Percentiles rank a stretch among this genome's conserved stretches.
phyloP scores from a whole-genome alignment of 2,329 filamentous ascomycete species.

The Coleophoma eucalyptorum region DNA sequence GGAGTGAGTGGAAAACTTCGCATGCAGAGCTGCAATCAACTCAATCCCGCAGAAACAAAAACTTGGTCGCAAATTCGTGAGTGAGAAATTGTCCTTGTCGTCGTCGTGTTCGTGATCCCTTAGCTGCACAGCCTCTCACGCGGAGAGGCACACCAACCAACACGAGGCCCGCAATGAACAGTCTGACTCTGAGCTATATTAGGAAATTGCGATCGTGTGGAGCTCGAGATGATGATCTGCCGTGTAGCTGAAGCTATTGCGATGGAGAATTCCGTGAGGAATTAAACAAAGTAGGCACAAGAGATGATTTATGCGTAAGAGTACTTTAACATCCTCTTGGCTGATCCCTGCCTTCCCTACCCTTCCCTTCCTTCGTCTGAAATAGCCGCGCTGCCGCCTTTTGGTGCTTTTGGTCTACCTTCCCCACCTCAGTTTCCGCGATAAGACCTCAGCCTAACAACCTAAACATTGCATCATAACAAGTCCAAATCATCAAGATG shows the following conservation, averaged over 20 bases:
- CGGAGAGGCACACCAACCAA: neutral
- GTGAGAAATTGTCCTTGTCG: neutral
- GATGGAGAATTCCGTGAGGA: too few species aligned
- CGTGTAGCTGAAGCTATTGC: too few species aligned
- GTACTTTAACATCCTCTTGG: neutral
- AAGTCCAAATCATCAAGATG: conserved; percentile 38
- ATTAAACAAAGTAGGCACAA: too few species aligned
- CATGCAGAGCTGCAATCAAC: neutral
- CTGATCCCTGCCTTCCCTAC: neutral
- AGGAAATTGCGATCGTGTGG: neutral
- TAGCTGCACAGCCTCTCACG: conserved; percentile 12
- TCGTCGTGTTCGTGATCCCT: neutral
- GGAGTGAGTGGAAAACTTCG: conserved; percentile 5
- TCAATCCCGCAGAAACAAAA: too few species aligned
- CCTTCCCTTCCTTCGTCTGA: neutral
- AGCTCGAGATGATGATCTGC: too few species aligned
- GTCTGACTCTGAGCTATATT: neutral
- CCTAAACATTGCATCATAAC: too few species aligned
- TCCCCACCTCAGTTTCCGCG: conserved; percentile 4
- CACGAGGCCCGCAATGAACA: neutral
- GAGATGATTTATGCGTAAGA: too few species aligned
- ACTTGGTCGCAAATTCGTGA: conserved; percentile 2
- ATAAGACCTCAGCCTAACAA: conserved; percentile 1
- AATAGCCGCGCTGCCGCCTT: neutral
- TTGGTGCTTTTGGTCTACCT: too few species aligned